Conservation (phyloP, 2,329 filamentous ascomycete genomes). For the Epichloe gansuensis region DNA sequence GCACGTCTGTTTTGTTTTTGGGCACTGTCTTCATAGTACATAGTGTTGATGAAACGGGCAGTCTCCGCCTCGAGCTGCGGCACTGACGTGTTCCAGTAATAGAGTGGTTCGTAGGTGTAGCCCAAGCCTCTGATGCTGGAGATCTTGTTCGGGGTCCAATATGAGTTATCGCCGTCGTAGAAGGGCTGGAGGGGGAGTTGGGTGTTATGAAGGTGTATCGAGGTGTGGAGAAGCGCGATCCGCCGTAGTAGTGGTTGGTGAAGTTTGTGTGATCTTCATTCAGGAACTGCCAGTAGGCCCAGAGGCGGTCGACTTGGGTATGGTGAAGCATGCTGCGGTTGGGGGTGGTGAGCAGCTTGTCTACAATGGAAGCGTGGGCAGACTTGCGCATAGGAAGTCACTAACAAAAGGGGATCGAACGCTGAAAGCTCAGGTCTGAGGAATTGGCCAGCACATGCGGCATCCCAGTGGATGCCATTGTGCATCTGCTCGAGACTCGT, state of each 20-base stretch:
- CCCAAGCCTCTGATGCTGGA: slow-evolving; percentile 21
- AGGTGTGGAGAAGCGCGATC: slow-evolving; percentile 27
- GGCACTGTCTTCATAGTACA: slow-evolving; percentile 13
- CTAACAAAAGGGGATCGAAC: slow-evolving; percentile 34
- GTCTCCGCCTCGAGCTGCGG: slow-evolving; percentile 19
- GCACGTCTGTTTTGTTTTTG: not conserved
- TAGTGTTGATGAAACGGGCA: slow-evolving; percentile 19
- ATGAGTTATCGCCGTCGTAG: slow-evolving; percentile 22
- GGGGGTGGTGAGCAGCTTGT: not conserved
- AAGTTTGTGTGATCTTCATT: slow-evolving; percentile 20
- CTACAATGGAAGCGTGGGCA: not conserved
- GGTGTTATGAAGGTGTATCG: slow-evolving; percentile 26
- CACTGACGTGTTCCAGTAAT: slow-evolving; percentile 20
- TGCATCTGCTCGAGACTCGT: slow-evolving; percentile 31
- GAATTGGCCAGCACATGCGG: slow-evolving; percentile 28
- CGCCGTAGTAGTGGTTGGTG: slow-evolving; percentile 25
- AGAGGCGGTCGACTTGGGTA: slow-evolving; percentile 51
- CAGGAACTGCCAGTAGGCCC: slow-evolving; percentile 30
- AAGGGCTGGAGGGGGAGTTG: slow-evolving; percentile 38
- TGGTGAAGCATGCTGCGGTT: slow-evolving; percentile 30
- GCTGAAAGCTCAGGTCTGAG: slow-evolving; percentile 25
- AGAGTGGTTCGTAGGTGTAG: slow-evolving; percentile 27
- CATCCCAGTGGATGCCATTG: slow-evolving; percentile 29
- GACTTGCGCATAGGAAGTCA: not conserved
- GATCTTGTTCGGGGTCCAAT: slow-evolving; percentile 29